Base-by-base conservation (phyloP, 768 basidiomycete genomes). In the Xerocomellus intermedius region DNA sequence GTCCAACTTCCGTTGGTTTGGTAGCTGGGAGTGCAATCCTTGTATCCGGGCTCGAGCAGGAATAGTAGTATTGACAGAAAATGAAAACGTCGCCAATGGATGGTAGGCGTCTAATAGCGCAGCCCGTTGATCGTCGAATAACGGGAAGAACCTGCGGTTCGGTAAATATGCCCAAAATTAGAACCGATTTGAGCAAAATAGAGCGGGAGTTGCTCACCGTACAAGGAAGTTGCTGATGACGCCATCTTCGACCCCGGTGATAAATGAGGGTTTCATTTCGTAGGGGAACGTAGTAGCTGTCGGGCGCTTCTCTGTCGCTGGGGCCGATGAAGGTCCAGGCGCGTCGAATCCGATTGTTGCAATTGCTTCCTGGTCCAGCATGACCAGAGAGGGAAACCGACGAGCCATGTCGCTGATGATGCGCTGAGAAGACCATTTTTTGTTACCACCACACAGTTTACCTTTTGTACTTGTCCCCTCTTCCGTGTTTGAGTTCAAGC, bases 51-150 rank as follows among this genome's bases (percentile, higher is more conserved):
- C 89, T 16, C 94, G 87, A 8, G 79, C 69, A 5, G 91, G 91
- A 57, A 95, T 89, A 7, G 82, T 68, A 2, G 94, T 95, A 68
- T 94, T 95, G 63, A 84, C 83, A 19, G 87, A 89, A 68, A 87
- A 89, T 1, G 94, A 97, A 69, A 98, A 94, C 8, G 94, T 95
- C n/a, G 95, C 90, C 12, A 81, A 74, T 1, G 89, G 84, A 55
- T 90, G 83, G 68, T 98, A 99, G 19, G 81, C 91, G 43, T 86
- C 77, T 16, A 82, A 64, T 7, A 98, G 79, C 0, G 77, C 73
- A 0, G 79, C 72, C 17, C 96, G 85, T 59, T 90, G 83, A 19
- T 74, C 79, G 69, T 99, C 97, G 69, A 91, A 95, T 2, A 84
- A 69, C 9, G 86, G 82, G 74, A 98, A 94, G 73, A 88, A 97